Evolutionary conservation across 2,329 filamentous ascomycete species (phyloP), one percentile per base, ranked within the genome.

Genomic region (Beauveria sp.): DNA sequence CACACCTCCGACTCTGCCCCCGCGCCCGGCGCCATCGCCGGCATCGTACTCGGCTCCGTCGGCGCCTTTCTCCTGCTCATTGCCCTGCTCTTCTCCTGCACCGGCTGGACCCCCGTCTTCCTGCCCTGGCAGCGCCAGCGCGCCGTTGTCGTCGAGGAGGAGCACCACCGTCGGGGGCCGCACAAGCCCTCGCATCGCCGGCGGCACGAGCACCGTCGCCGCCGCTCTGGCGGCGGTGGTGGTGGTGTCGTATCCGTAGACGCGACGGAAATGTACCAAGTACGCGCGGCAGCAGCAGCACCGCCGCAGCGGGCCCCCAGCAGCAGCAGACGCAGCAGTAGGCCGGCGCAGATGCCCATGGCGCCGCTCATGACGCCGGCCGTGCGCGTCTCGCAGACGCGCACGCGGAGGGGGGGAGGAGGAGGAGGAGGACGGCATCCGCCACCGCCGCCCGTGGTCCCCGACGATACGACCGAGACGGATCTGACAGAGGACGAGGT

Each of bases 51-150:
- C 56, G 78, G 77, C 65, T 73, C 76, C 48, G 74, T 80, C 53
- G 76, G 72, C 31, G 83, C 77, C 58, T 81, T 85, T 69, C 69
- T 85, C 38, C 73, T 86, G 40, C 64, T 84, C 14, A 71, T 85
- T 34, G 79, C 80, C 70, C 67, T 84, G 14, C 65, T 84, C 62
- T 83, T 82, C 69, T 75, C 77, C 2, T 75, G 74, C n/a, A 71
- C 83, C 34, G 78, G 79, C 63, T 74, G 78, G 34, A 75, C 74
- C 1, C 77, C 75, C 1, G 67, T 72, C 43, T 69, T 69, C 60
- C 64, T 69, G 38, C 64, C 66, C 42, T 66, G 67, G 20, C 20
- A n/a, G 16, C 43, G 45, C 10, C n/a, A 3, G 12, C 51, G 46
- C 59, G 42, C 26, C 55, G 52, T 58, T 14, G 42, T 40, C 51